Conservation (phyloP, 352 stramenopile species). For the Thraustochytrium sp. region DNA sequence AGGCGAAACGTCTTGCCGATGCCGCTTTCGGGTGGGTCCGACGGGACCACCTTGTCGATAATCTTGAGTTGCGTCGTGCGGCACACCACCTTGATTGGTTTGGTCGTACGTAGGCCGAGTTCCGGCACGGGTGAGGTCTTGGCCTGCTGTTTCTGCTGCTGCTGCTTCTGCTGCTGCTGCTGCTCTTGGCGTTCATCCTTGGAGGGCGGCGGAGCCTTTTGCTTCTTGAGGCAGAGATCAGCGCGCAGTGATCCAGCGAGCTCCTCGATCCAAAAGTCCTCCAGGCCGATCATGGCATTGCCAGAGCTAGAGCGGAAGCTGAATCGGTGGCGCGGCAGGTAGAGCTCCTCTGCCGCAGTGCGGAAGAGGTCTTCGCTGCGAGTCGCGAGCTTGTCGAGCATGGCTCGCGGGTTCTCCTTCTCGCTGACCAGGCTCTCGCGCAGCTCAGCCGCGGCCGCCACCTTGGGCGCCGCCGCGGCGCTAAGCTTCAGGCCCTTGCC, state of each 20-base stretch:
- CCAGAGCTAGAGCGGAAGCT: background rate
- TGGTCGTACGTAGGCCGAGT: background rate
- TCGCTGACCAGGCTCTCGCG: background rate
- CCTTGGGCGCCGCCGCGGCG: background rate
- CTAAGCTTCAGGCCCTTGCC: background rate
- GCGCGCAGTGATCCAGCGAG: background rate
- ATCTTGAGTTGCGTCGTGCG: background rate
- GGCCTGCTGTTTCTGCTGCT: background rate
- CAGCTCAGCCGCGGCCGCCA: background rate
- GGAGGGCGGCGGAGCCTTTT: background rate
- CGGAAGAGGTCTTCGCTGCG: background rate
- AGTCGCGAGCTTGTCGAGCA: background rate
- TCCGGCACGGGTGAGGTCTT: background rate
- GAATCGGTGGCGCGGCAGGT: background rate
- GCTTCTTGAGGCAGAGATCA: background rate
- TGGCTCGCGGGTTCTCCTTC: background rate
- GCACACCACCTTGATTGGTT: background rate
- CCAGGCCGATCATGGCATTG: background rate
- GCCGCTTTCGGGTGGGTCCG: background rate
- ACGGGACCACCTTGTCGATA: slow-evolving; percentile 1
- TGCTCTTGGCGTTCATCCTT: background rate
- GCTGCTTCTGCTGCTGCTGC: background rate
- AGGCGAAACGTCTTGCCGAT: background rate
- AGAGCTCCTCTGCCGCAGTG: background rate
- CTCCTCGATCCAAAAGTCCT: background rate